Evolutionary conservation across 495 filamentous ascomycete species (phyloP).

Genomic region (Trypethelium eluteriae): DNA sequence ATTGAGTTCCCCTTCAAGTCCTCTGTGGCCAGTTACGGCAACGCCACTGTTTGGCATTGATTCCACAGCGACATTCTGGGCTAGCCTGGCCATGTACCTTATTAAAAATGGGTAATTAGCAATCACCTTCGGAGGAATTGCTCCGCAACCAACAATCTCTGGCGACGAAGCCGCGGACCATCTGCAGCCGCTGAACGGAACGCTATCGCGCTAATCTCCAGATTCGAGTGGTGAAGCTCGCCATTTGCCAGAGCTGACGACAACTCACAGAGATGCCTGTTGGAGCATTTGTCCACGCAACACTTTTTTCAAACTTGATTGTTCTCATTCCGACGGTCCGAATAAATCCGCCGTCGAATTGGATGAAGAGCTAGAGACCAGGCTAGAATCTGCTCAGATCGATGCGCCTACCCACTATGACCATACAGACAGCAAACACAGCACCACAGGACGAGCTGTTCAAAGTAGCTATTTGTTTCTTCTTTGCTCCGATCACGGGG

Average conservation of each 20-base stretch:
- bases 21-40: background rate
- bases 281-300: background rate
- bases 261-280: background rate
- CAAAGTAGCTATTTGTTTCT: too few relatives aligned
- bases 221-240: background rate
- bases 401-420: background rate
- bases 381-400: background rate
- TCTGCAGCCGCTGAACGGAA: background rate
- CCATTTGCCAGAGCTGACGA: background rate
- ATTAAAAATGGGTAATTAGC: background rate
- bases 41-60: slow-evolving; percentile 9
- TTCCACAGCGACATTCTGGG: slow-evolving; percentile 2
- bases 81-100: background rate
- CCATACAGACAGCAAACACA: background rate
- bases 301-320: background rate
- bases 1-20: background rate
- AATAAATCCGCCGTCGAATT: background rate
- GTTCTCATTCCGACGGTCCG: background rate
- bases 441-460: background rate
- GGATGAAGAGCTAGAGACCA: background rate
- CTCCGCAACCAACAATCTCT: background rate
- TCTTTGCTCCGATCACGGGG: background rate
- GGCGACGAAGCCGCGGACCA: background rate
- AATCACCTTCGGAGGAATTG: slow-evolving; percentile 3
- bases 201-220: background rate